A percentile compares a stretch with the other conserved stretches of the same genome.
Conservation (phyloP, 1,139 yeast species). For the Blastobotrys petasosporus region DNA sequence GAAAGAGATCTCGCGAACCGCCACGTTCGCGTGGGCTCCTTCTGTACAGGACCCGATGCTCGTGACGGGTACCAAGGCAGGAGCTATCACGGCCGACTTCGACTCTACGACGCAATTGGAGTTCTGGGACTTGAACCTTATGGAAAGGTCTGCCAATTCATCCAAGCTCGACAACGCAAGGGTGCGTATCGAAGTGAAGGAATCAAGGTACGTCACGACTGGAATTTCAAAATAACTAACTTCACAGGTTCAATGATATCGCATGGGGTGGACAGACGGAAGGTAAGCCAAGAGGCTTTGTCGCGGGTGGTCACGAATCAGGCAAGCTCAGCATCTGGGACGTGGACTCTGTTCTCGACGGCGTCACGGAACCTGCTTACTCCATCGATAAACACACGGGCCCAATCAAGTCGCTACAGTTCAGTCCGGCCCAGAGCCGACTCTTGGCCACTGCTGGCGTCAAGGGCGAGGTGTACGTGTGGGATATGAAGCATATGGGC, state of each 20-base stretch:
- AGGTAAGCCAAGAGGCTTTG: conserved; percentile 48
- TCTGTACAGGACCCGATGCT: conserved; percentile 61
- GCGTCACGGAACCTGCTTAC: conserved; percentile 19
- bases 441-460: conserved; percentile 83
- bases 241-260: conserved; percentile 59
- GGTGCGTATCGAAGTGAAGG: conserved; percentile 18
- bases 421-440: conserved; percentile 68
- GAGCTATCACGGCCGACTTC: conserved; percentile 86
- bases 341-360: conserved; percentile 34
- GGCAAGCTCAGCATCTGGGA: conserved; percentile 80
- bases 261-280: conserved; percentile 76
- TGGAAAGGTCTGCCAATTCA: conserved; percentile 35
- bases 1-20: conserved; percentile 76
- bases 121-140: conserved; percentile 65
- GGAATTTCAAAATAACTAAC: conserved; percentile 2
- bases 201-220: conserved; percentile 10
- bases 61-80: conserved; percentile 91
- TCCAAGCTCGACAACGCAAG: conserved; percentile 31
- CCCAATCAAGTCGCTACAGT: conserved; percentile 65
- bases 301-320: conserved; percentile 88
- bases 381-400: conserved; percentile 58
- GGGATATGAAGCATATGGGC: conserved; percentile 66
- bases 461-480: conserved; percentile 77
- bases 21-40: conserved; percentile 92
- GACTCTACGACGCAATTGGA: conserved; percentile 72